A percentile compares a stretch with the other conserved stretches of the same genome.
Evolutionary conservation across 2,329 filamentous ascomycete genomes (phyloP).

Genomic region (Fusarium lateritium): DNA sequence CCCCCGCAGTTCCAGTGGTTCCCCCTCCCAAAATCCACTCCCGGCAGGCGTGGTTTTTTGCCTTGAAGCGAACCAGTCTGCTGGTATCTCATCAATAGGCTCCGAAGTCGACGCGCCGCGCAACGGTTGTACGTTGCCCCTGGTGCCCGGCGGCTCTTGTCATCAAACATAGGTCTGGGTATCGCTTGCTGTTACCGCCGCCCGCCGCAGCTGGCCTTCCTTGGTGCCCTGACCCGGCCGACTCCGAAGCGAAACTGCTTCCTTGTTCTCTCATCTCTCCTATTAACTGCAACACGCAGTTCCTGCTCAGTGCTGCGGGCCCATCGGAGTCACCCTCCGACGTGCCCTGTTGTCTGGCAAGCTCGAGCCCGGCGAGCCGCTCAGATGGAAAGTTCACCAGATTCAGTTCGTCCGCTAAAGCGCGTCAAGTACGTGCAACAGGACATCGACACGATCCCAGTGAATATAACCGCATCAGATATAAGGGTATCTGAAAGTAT

Average conservation of each 20-base stretch:
- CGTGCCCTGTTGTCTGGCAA: conserved; percentile 26
- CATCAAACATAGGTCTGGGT: conserved; percentile 25
- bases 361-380: conserved; percentile 29
- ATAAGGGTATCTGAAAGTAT: conserved; percentile 29
- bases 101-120: conserved; percentile 40
- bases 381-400: conserved; percentile 48
- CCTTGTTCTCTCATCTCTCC: conserved; percentile 46
- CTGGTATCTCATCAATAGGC: conserved; percentile 48
- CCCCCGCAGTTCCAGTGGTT: conserved; percentile 47
- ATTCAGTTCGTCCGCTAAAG: conserved; percentile 49
- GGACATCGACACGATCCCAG: conserved; percentile 31
- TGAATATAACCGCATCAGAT: conserved; percentile 28
- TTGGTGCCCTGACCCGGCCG: conserved; percentile 42
- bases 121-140: conserved; percentile 40
- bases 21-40: conserved; percentile 48
- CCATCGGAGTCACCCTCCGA: conserved; percentile 37
- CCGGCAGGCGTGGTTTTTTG: conserved; percentile 45
- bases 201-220: conserved; percentile 20
- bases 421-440: conserved; percentile 48
- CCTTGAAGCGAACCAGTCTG: conserved; percentile 50
- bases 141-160: conserved; percentile 37
- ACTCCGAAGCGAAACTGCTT: conserved; percentile 40
- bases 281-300: conserved; percentile 35
- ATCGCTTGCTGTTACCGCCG: conserved; percentile 36
- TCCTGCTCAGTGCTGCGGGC: conserved; percentile 28